Conservation (phyloP, 2,329 filamentous ascomycete species). For the Metarhizium humberi region DNA sequence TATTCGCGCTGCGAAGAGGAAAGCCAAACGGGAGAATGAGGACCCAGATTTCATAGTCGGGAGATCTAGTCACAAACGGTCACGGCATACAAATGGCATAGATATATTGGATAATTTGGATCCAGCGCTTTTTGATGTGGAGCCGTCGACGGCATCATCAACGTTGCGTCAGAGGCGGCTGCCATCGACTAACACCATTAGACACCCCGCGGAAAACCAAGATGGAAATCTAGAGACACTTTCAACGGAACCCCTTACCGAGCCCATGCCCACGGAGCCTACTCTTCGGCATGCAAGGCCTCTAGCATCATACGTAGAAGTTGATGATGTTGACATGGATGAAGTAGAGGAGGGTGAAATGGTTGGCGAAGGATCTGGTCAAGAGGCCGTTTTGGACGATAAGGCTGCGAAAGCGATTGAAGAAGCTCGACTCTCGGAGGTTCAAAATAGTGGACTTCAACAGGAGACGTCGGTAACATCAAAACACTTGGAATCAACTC, state of each 20-base stretch:
- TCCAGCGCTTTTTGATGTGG: conserved; percentile 37
- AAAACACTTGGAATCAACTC: not conserved
- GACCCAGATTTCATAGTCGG: conserved; percentile 43
- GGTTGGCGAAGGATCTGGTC: conserved; percentile 5
- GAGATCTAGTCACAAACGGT: conserved; percentile 34
- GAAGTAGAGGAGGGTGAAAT: conserved; percentile 13
- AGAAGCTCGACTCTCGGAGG: not conserved
- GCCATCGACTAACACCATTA: not conserved
- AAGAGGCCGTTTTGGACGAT: conserved; percentile 31
- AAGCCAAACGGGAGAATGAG: conserved; percentile 42
- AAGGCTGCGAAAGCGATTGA: not conserved
- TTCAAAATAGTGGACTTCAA: not conserved
- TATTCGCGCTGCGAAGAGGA: conserved; percentile 42
- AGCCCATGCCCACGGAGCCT: conserved; percentile 31
- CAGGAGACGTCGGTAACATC: conserved; percentile 7
- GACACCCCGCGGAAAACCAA: not conserved
- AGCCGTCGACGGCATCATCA: conserved; percentile 1
- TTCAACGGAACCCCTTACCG: conserved; percentile 7
- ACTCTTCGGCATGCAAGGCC: conserved; percentile 43
- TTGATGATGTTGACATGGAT: conserved; percentile 30
- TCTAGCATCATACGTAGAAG: conserved; percentile 39
- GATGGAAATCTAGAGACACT: conserved; percentile 9
- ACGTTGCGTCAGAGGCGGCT: not conserved
- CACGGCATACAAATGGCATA: conserved; percentile 16
- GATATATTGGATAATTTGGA: conserved; percentile 36